Base-by-base conservation (phyloP, 225 moss, liverwort and hornwort species). In the Asterella californica region DNA sequence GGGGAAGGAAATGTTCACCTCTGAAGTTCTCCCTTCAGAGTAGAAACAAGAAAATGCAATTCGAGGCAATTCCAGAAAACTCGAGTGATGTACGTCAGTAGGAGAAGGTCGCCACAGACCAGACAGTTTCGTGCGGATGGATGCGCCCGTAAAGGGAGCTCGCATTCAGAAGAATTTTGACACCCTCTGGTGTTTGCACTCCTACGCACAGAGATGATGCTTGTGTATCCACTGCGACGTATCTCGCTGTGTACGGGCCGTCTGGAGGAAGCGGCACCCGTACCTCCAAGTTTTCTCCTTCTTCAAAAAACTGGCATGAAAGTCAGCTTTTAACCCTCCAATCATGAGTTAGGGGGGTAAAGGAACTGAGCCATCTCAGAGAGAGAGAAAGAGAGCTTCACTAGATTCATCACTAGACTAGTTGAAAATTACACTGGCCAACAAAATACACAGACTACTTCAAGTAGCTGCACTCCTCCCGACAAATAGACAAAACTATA, bases 261-360 rank as follows among this genome's bases (percentile, higher is more conserved):
- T 84, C 88, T 69, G 83, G 85, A 68, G 93, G 95, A 67, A 99
- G 86, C 70, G 86, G 89, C 61, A 99, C 90, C 66, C 99, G 89
- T 48, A 99, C 85, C 88, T 99, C 99, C 82, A 95, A 74, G 54
- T 91, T 93, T 88, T 88, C 89, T 90, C 91, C 92, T 77, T 95
- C 95, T 91, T 99, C 99, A 85, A 86, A 89, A 87, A 99, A 99
- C 99, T 99, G 91, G 84, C 83, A 86, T 36, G 75, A 60, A 78
- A 32, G 64, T 86, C 78, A 86, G 79, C 69, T 48, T 49, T 61
- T 30, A 50, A 2, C 30, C 61, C n/a, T 9, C 10, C 9, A 36
- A 25, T 55, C n/a, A 77, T 36, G 42, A 53, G 1, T 53, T 30
- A 1, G 52, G 11, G 27, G n/a, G 19, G 30, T 4, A 27, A 25